Evolutionary conservation across 768 basidiomycete species (phyloP), one percentile per base, ranked within the genome.

Genomic region (Hypholoma sublateritium): DNA sequence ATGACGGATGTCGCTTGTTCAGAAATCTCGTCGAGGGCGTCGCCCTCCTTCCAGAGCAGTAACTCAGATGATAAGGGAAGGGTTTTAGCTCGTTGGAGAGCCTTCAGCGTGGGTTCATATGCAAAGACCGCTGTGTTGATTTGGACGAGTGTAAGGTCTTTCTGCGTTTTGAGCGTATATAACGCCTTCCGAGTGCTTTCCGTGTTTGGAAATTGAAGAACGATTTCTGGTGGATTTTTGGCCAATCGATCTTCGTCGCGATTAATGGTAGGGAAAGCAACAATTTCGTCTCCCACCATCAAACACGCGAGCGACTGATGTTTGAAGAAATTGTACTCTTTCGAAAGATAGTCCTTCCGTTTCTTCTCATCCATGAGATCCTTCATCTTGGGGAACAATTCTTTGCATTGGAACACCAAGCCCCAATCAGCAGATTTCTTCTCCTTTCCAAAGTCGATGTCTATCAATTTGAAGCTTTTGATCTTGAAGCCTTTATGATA

Each of bases 111-210:
- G 2, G 86, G 85, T 61, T 86, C 81, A 55, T 80, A 88, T 0
- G 86, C 71, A 62, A 87, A 89, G 5, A 87, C 67, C 0, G 84
- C 83, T 0, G 83, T 82, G 61, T 88, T 79, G 19, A 87, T 81
- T 55, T 82, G 82, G 21, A 88, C 58, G 24, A 88, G 74, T 22
- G 74, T 72, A 22, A 83, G 17, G 16, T 68, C 70, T 3, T 55
- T 54, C 58, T 76, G 77, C 17, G 53, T 22, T 44, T 22, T 48
- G 24, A 86, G 64, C 28, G 62, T 65, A 7, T 73, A 53, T 11
- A 89, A 72, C 1, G 77, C 66, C 44, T 73, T 74, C 39, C 62
- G 61, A 4, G 72, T 72, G 34, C 70, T 76, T 22, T 68, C 62
- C 25, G 74, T 70, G 4, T 77, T 82, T 1, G 80, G 75, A 12